These are phyloP conservation scores for Microdochium nivale DNA, from an alignment of 2,329 filamentous ascomycete species.

Conservation along the genomic window DNA sequence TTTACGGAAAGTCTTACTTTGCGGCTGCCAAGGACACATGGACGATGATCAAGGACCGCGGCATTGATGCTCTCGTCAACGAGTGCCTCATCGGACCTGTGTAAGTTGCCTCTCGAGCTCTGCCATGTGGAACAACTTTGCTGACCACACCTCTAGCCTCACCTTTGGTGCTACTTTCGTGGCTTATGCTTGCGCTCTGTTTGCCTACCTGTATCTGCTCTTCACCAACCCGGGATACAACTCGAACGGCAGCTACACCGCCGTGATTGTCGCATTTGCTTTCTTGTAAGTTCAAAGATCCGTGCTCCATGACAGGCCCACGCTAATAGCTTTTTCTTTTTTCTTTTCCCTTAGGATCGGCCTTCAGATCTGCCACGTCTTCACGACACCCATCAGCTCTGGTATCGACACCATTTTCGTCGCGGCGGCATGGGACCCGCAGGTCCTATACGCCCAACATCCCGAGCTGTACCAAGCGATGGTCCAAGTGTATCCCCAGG, in stretches of 20 bases:
- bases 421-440: conserved; percentile 59
- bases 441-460: conserved; percentile 73
- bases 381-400: conserved; percentile 78
- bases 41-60: conserved; percentile 85
- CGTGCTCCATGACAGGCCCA: not conserved
- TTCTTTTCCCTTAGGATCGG: conserved; percentile 49
- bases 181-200: conserved; percentile 69
- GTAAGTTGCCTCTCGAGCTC: conserved; percentile 22
- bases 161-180: conserved; percentile 77
- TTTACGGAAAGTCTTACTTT: conserved; percentile 87
- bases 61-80: conserved; percentile 83
- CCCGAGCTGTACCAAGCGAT: conserved; percentile 73
- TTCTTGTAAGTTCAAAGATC: conserved; percentile 2
- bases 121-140: not conserved
- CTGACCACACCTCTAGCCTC: conserved; percentile 17
- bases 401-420: conserved; percentile 93
- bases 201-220: conserved; percentile 79
- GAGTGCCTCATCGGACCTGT: conserved; percentile 75
- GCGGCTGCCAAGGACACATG: conserved; percentile 83
- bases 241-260: conserved; percentile 55
- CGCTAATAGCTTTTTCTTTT: no score
- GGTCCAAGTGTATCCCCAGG: conserved; percentile 73
- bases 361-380: conserved; percentile 80
- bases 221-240: conserved; percentile 81
- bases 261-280: conserved; percentile 67